Percentiles rank a stretch among this genome's conserved stretches.
Conservation (phyloP, 495 filamentous ascomycete genomes). For the Gamarada debralockiae region DNA sequence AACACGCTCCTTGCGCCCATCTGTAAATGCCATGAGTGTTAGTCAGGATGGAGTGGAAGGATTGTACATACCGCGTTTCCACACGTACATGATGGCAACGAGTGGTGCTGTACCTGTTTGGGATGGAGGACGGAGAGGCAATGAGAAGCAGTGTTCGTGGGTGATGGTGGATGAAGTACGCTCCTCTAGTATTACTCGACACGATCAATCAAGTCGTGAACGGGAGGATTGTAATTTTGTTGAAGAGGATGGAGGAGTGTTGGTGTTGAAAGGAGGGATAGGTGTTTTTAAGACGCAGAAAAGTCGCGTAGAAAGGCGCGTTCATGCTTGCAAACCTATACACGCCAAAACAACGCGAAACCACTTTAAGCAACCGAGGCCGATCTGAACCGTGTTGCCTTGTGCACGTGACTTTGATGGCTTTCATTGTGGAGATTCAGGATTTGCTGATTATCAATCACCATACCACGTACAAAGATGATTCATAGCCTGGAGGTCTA, state of each 20-base stretch:
- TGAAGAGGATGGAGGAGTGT: slow-evolving; percentile 5
- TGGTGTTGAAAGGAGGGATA: slow-evolving; percentile 12
- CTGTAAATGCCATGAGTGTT: slow-evolving; percentile 43
- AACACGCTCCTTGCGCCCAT: slow-evolving; percentile 99
- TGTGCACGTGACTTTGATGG: background rate
- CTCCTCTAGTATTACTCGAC: slow-evolving; percentile 9
- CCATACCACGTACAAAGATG: too few species aligned
- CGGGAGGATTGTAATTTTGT: slow-evolving; percentile 11
- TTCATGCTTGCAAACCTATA: slow-evolving; percentile 10
- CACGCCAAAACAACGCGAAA: slow-evolving; percentile 23
- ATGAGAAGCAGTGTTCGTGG: background rate
- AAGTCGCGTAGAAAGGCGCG: slow-evolving; percentile 6
- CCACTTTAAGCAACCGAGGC: slow-evolving; percentile 27
- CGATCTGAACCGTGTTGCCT: slow-evolving; percentile 9
- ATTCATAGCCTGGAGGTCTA: too few species aligned
- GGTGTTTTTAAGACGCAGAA: slow-evolving; percentile 18
- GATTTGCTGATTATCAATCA: too few species aligned
- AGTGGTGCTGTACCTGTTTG: slow-evolving; percentile 4
- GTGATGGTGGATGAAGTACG: background rate
- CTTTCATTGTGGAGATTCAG: too few species aligned
- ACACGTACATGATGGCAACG: slow-evolving; percentile 49
- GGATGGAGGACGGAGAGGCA: background rate
- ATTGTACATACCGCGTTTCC: slow-evolving; percentile 51
- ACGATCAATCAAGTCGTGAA: slow-evolving; percentile 6
- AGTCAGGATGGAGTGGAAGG: background rate